Evolutionary conservation across 2,329 filamentous ascomycete species (phyloP).

Genomic region (Arthrobotrys sphaeroides): DNA sequence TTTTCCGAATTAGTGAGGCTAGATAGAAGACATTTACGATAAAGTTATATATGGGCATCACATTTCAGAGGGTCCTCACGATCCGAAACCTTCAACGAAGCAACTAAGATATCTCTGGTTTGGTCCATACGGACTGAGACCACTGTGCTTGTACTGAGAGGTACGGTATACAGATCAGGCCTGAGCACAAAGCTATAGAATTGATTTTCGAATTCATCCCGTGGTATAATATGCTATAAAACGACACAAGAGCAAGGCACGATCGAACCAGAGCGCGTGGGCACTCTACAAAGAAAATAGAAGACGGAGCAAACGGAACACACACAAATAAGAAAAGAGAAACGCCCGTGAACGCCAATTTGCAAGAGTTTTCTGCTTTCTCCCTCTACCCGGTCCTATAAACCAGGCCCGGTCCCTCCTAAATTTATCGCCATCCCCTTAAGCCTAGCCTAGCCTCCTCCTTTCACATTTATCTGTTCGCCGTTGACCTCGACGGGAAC

Average conservation of each 20-base stretch:
- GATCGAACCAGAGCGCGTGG: background rate
- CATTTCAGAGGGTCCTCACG: too few relatives aligned
- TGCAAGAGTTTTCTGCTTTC: background rate
- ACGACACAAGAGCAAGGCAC: background rate
- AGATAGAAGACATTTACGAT: too few relatives aligned
- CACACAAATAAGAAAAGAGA: background rate
- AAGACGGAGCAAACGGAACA: too few relatives aligned
- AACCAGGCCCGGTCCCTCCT: background rate
- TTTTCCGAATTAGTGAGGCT: too few relatives aligned
- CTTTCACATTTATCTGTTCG: conserved; percentile 5
- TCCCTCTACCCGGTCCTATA: background rate
- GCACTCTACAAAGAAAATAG: background rate
- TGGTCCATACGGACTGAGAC: too few relatives aligned
- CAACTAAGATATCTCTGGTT: too few relatives aligned
- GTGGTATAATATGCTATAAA: conserved; percentile 18
- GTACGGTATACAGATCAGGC: too few relatives aligned
- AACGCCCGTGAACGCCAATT: conserved; percentile 3
- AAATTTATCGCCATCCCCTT: background rate
- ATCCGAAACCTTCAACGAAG: too few relatives aligned
- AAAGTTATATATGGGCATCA: too few relatives aligned
- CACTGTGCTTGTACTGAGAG: too few relatives aligned
- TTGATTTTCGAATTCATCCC: conserved; percentile 4
- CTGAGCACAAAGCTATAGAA: background rate
- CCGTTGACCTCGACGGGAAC: conserved; percentile 41
- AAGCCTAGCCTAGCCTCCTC: background rate